phyloP scores from a whole-genome alignment of 495 filamentous ascomycete genomes.

The Penicillium atrosanguineum region DNA sequence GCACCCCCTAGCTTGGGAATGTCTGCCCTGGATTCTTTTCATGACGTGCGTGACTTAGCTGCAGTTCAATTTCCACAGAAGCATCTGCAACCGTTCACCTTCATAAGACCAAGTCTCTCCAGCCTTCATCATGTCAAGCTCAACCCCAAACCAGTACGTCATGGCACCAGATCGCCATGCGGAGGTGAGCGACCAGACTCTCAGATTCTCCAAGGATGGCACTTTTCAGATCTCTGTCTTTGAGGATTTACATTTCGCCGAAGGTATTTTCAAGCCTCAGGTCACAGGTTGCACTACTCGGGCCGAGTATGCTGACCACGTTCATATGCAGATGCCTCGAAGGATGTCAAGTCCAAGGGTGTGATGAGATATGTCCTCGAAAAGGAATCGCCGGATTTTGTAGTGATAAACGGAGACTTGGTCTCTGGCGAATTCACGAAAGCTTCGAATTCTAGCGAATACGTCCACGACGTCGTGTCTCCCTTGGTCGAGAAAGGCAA shows the following conservation, averaged over 20 bases:
- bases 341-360: slow-evolving; percentile 54
- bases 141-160: background rate
- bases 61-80: background rate
- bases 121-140: background rate
- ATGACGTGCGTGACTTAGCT: slow-evolving; percentile 3
- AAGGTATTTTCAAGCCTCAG: background rate
- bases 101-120: background rate
- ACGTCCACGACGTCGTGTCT: slow-evolving; percentile 60
- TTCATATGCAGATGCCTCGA: slow-evolving; percentile 4
- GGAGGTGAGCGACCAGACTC: background rate
- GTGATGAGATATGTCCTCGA: slow-evolving; percentile 62
- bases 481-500: slow-evolving; percentile 52
- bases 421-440: slow-evolving; percentile 68
- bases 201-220: slow-evolving; percentile 27
- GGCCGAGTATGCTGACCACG: background rate
- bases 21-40: background rate
- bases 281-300: background rate
- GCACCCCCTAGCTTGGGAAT: background rate
- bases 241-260: slow-evolving; percentile 53
- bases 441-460: slow-evolving; percentile 53
- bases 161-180: background rate
- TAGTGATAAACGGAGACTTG: slow-evolving; percentile 72
- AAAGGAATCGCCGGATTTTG: slow-evolving; percentile 55
- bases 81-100: too few relatives aligned
- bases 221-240: slow-evolving; percentile 57